Evolutionary conservation across 306 rosid genomes (phyloP).

Genomic region (Prunus kanzakura): DNA sequence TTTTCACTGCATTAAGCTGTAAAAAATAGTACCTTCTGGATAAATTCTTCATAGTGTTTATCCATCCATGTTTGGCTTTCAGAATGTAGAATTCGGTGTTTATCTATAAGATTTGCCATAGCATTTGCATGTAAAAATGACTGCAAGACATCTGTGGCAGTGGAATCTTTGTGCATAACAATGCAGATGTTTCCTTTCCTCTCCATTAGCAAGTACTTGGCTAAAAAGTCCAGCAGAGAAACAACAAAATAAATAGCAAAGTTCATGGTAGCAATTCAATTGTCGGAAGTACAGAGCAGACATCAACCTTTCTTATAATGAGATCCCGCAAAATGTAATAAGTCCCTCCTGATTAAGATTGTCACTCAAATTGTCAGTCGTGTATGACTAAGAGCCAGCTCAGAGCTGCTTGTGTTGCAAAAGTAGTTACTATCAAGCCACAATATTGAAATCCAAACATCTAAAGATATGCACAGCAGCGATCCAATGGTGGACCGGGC

Average conservation of each 20-base stretch:
- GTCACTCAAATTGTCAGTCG: constrained; percentile 24
- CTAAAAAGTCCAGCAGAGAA: constrained; percentile 36
- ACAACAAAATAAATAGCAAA: constrained; percentile 14
- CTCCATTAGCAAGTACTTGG: constrained; percentile 83
- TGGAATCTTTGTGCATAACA: constrained; percentile 79
- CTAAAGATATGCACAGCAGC: constrained; percentile 1
- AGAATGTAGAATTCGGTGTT: constrained; percentile 50
- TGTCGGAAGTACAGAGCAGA: constrained; percentile 6
- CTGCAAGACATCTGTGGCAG: constrained; percentile 54
- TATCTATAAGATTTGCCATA: constrained; percentile 38
- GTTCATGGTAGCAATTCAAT: constrained; percentile 12
- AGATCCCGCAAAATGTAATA: constrained; percentile 60
- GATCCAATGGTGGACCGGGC: constrained; percentile 7
- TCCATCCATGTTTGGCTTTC: constrained; percentile 88
- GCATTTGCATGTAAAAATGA: constrained; percentile 77
- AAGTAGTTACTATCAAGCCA: constrained; percentile 11
- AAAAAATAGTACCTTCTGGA: constrained; percentile 54
- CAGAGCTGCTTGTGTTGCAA: background rate
- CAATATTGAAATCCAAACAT: constrained; percentile 2
- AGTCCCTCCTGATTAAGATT: constrained; percentile 43
- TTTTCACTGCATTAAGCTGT: background rate
- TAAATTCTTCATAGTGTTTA: constrained; percentile 50
- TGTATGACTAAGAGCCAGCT: constrained; percentile 14
- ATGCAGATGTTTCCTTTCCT: constrained; percentile 52
- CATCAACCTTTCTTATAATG: constrained; percentile 60